Conservation (phyloP, 495 filamentous ascomycete species). For the Hypoxylon lienhwacheense region DNA sequence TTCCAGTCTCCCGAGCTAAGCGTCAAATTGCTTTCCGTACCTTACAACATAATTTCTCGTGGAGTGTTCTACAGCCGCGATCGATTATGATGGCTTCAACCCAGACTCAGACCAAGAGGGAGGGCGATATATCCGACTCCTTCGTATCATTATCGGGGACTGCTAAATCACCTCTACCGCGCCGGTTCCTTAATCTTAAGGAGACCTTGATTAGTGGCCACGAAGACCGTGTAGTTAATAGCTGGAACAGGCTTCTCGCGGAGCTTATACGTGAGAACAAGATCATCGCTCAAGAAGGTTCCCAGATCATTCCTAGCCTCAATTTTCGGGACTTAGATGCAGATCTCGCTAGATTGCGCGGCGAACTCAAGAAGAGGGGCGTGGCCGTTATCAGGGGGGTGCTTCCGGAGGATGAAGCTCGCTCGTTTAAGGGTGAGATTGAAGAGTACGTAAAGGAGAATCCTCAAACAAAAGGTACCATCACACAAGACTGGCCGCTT, state of each 20-base stretch:
- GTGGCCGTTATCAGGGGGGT: conserved; percentile 66
- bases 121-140: conserved; percentile 80
- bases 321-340: conserved; percentile 57
- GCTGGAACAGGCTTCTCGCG: conserved; percentile 70
- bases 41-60: too few relatives aligned
- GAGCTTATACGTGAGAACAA: conserved; percentile 58
- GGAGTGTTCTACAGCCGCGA: conserved; percentile 2
- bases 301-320: conserved; percentile 60
- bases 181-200: conserved; percentile 79
- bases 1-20: too few relatives aligned
- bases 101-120: conserved; percentile 38
- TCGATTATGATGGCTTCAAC: conserved; percentile 19
- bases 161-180: conserved; percentile 63
- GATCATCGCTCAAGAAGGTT: conserved; percentile 43
- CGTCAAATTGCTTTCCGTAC: too few relatives aligned
- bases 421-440: conserved; percentile 58
- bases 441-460: conserved; percentile 66
- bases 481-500: not conserved
- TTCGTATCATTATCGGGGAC: conserved; percentile 79
- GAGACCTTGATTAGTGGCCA: conserved; percentile 60
- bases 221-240: conserved; percentile 60
- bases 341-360: conserved; percentile 45
- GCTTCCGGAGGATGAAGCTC: conserved; percentile 59
- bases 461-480: conserved; percentile 54
- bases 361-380: conserved; percentile 63